Conservation (phyloP, 805 yeast genomes). For the Candida ponderosae region DNA sequence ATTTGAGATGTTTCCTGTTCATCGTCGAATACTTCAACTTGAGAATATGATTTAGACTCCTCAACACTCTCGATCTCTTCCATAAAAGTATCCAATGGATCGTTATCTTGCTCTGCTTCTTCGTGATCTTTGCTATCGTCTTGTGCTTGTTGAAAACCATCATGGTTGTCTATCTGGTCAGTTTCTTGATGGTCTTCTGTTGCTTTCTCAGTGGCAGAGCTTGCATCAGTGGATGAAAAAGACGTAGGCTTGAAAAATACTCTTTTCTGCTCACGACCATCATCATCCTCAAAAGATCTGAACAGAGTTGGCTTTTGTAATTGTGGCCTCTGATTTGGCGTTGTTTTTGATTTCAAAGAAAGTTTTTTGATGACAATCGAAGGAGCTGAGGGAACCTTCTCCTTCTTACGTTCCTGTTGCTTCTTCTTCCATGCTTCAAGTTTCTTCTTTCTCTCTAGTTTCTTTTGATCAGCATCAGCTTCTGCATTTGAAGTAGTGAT, state of each 20-base stretch:
- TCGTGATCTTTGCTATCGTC: slow-evolving; percentile 14
- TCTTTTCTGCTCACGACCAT: slow-evolving; percentile 9
- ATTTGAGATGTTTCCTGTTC: slow-evolving; percentile 16
- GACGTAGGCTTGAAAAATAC: slow-evolving; percentile 14
- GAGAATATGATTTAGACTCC: slow-evolving; percentile 7
- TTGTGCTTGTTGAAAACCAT: slow-evolving; percentile 1
- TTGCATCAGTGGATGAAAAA: too few relatives aligned
- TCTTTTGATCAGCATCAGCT: slow-evolving; percentile 9
- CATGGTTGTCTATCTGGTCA: slow-evolving; percentile 6
- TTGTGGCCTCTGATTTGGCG: neutral
- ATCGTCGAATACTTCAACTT: slow-evolving; percentile 19
- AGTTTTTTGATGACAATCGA: neutral
- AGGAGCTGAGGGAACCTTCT: slow-evolving; percentile 6
- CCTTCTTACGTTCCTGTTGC: slow-evolving; percentile 20
- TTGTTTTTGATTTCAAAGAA: neutral
- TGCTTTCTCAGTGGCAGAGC: too few relatives aligned
- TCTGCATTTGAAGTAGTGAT: neutral
- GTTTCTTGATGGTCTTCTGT: slow-evolving; percentile 1
- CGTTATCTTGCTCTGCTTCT: too few relatives aligned
- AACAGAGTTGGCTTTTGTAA: slow-evolving; percentile 13
- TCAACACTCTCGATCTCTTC: slow-evolving; percentile 15
- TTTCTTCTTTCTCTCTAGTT: slow-evolving; percentile 27
- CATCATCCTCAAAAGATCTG: slow-evolving; percentile 25
- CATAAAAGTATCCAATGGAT: slow-evolving; percentile 43
- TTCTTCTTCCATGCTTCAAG: slow-evolving; percentile 48